phyloP scores from a whole-genome alignment of 1,284 basidiomycete species.

The Gomphus bonarii region DNA sequence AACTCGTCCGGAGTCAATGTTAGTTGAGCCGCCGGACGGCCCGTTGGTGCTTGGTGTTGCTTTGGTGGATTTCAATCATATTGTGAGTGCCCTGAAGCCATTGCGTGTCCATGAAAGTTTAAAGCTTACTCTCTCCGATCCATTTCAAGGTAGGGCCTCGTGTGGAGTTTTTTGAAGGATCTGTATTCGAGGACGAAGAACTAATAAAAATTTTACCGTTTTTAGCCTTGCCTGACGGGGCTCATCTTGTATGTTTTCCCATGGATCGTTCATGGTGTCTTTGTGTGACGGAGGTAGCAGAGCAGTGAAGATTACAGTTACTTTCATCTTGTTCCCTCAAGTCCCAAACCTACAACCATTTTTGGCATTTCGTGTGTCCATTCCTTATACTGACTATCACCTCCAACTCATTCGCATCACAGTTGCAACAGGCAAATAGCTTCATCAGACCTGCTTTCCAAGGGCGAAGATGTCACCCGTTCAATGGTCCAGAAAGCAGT shows the following conservation, averaged over 20 bases:
- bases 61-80: slow-evolving; percentile 84
- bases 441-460: slow-evolving; percentile 70
- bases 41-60: slow-evolving; percentile 74
- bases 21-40: slow-evolving; percentile 46
- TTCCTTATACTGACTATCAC: slow-evolving; percentile 14
- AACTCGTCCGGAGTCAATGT: slow-evolving; percentile 63
- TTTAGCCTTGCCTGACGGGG: slow-evolving; percentile 95
- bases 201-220: slow-evolving; percentile 83
- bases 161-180: slow-evolving; percentile 71
- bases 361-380: slow-evolving; percentile 83
- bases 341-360: slow-evolving; percentile 66
- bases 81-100: slow-evolving; percentile 38
- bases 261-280: background rate
- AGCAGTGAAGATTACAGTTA: slow-evolving; percentile 95
- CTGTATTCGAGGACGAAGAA: slow-evolving; percentile 72
- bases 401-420: slow-evolving; percentile 12
- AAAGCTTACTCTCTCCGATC: background rate
- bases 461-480: slow-evolving; percentile 83
- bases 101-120: too few species aligned
- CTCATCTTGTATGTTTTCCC: slow-evolving; percentile 61
- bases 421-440: slow-evolving; percentile 96
- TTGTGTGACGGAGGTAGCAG: slow-evolving; percentile 27
- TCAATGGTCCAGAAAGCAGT: slow-evolving; percentile 98
- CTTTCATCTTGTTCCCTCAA: slow-evolving; percentile 75
- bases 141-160: slow-evolving; percentile 71